A percentile compares a stretch with the other conserved stretches of the same genome.
These are phyloP conservation scores for Chalciporus chontae DNA, from an alignment of 768 basidiomycete species.

Conservation along the genomic window DNA sequence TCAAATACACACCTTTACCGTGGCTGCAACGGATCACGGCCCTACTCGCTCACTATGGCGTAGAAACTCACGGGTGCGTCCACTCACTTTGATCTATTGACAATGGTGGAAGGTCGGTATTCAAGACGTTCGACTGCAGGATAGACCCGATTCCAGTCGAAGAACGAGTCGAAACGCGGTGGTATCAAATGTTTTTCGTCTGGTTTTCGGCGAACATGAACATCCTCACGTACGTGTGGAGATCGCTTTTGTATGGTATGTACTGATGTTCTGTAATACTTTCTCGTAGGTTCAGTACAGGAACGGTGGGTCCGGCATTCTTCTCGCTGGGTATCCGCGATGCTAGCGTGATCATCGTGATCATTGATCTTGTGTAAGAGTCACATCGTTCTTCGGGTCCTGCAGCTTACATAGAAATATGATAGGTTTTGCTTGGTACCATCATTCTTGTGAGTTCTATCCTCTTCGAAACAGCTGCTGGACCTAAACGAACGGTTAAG, in stretches of 20 bases:
- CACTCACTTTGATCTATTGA: not conserved
- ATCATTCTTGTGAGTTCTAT: conserved; percentile 34
- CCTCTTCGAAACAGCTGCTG: not conserved
- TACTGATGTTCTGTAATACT: not conserved
- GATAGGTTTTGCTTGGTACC: conserved; percentile 34
- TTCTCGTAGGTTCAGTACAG: conserved; percentile 41
- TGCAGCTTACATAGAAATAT: conserved; percentile 1
- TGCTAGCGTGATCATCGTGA: conserved; percentile 37
- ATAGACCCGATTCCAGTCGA: conserved; percentile 37
- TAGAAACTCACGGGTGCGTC: conserved; percentile 41
- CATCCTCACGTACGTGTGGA: conserved; percentile 35
- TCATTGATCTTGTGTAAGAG: conserved; percentile 44
- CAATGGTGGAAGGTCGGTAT: not conserved
- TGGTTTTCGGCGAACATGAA: conserved; percentile 49
- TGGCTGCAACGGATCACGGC: conserved; percentile 22
- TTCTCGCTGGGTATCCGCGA: conserved; percentile 45
- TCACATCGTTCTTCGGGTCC: not conserved
- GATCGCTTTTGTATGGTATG: not conserved
- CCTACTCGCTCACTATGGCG: conserved; percentile 33
- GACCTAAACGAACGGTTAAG: conserved; percentile 22
- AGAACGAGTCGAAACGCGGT: conserved; percentile 37
- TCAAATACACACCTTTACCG: conserved; percentile 1
- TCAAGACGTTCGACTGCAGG: conserved; percentile 18
- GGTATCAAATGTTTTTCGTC: conserved; percentile 49
- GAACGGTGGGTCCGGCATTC: conserved; percentile 47